phyloP scores from a whole-genome alignment of 1,284 basidiomycete species.

The Jaminaea rosea region DNA sequence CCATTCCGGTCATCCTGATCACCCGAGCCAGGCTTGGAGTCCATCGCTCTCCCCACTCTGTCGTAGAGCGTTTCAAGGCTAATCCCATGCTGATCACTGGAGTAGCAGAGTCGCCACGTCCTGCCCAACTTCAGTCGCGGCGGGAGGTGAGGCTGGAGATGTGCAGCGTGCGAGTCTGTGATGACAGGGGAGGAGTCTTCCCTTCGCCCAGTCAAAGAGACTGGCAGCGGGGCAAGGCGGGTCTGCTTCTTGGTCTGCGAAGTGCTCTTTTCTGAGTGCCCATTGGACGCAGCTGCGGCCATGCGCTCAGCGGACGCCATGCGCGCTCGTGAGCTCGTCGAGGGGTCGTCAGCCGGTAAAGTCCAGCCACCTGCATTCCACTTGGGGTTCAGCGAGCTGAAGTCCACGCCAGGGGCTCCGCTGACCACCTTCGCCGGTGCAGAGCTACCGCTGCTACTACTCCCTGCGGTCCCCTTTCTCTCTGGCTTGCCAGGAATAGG shows the following conservation, averaged over 20 bases:
- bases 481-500: neutral
- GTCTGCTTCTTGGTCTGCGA: constrained; percentile 6
- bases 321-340: neutral
- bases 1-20: neutral
- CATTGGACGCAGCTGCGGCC: no score
- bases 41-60: constrained; percentile 20
- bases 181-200: constrained; percentile 33
- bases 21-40: constrained; percentile 6
- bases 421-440: constrained; percentile 19
- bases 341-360: constrained; percentile 12
- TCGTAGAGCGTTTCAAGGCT: constrained; percentile 68
- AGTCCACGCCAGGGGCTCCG: constrained; percentile 40
- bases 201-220: constrained; percentile 25
- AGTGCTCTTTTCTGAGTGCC: no score
- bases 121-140: constrained; percentile 67
- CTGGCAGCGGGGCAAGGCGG: constrained; percentile 18
- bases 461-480: neutral
- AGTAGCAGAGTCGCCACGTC: constrained; percentile 81
- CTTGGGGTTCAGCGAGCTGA: constrained; percentile 10
- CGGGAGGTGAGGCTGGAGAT: constrained; percentile 53
- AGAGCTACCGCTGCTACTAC: neutral
- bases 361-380: constrained; percentile 45
- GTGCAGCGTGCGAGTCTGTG: constrained; percentile 30
- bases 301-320: neutral
- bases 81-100: constrained; percentile 88